Evolutionary conservation across 805 yeast species (phyloP).

Genomic region (Starmerella gropengiesseri): DNA sequence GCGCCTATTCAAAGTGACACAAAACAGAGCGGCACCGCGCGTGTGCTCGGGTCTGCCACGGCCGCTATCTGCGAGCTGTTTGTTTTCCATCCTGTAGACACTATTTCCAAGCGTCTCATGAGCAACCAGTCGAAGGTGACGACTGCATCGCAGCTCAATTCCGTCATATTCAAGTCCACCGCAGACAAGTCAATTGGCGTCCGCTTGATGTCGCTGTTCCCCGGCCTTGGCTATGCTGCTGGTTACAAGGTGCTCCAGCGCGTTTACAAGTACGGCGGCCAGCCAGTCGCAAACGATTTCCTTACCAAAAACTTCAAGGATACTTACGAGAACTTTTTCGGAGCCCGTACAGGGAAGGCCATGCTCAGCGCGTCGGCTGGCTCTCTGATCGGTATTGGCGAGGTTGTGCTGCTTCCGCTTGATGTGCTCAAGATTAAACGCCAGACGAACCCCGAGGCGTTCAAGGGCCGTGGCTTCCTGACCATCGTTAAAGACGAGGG

Average conservation of each 20-base stretch:
- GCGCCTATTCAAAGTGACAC: slow-evolving; percentile 36
- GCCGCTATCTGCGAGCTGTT: slow-evolving; percentile 96
- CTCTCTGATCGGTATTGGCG: slow-evolving; percentile 89
- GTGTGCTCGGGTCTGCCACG: slow-evolving; percentile 93
- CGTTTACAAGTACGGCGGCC: slow-evolving; percentile 98
- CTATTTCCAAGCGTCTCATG: slow-evolving; percentile 92
- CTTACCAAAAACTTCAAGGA: slow-evolving; percentile 62
- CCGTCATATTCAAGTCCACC: slow-evolving; percentile 75
- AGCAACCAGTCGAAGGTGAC: slow-evolving; percentile 71
- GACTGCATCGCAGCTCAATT: slow-evolving; percentile 55
- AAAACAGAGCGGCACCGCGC: slow-evolving; percentile 79
- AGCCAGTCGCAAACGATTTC: slow-evolving; percentile 94
- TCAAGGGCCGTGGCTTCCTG: slow-evolving; percentile 93
- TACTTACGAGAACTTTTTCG: slow-evolving; percentile 65
- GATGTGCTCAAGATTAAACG: slow-evolving; percentile 96
- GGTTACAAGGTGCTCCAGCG: slow-evolving; percentile 92
- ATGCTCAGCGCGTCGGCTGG: slow-evolving; percentile 95
- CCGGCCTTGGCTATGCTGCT: slow-evolving; percentile 98
- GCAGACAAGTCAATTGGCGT: slow-evolving; percentile 60
- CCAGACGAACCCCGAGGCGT: slow-evolving; percentile 99
- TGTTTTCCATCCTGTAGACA: slow-evolving; percentile 95
- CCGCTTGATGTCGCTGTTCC: slow-evolving; percentile 76
- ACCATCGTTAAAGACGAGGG: slow-evolving; percentile 86
- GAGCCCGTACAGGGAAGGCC: slow-evolving; percentile 95
- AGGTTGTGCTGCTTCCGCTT: slow-evolving; percentile 84